A percentile compares a stretch with the other conserved stretches of the same genome.
Conservation (phyloP, 768 basidiomycete genomes). For the Rhizopogon sp. region DNA sequence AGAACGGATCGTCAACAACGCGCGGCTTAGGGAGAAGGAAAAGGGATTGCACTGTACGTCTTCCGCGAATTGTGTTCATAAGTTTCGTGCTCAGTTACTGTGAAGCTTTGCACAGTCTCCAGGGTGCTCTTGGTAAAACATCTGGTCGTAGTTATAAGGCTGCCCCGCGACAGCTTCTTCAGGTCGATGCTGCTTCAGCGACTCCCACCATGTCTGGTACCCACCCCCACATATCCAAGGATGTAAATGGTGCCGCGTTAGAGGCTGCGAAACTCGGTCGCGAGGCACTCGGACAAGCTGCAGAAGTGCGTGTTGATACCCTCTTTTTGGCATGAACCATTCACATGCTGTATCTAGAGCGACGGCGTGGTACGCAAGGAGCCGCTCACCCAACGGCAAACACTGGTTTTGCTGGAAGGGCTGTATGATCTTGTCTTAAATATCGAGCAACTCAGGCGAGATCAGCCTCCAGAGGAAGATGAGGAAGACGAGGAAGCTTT, state of each 20-base stretch:
- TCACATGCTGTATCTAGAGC: constrained; percentile 33
- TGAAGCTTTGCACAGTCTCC: constrained; percentile 66
- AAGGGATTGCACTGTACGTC: constrained; percentile 59
- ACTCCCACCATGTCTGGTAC: constrained; percentile 33
- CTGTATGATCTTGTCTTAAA: constrained; percentile 82
- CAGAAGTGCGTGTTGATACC: constrained; percentile 36
- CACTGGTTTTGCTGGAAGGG: constrained; percentile 73
- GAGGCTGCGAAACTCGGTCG: constrained; percentile 74
- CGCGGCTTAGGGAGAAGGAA: constrained; percentile 80
- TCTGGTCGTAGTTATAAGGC: constrained; percentile 92
- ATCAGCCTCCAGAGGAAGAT: constrained; percentile 62
- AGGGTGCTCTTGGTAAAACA: constrained; percentile 93
- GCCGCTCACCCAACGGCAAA: constrained; percentile 75
- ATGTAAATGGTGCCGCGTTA: constrained; percentile 55
- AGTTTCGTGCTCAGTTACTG: not conserved
- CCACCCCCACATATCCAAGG: constrained; percentile 49
- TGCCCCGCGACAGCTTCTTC: constrained; percentile 92
- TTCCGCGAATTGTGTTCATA: constrained; percentile 5
- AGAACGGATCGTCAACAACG: constrained; percentile 91
- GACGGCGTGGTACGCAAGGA: constrained; percentile 60
- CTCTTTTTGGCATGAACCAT: not conserved
- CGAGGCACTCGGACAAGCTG: constrained; percentile 61
- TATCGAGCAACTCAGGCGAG: constrained; percentile 80
- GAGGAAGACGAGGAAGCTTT: constrained; percentile 36
- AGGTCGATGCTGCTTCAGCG: constrained; percentile 61